Base-by-base conservation (phyloP, 1,284 basidiomycete species). In the Trichosporon ovoides region DNA sequence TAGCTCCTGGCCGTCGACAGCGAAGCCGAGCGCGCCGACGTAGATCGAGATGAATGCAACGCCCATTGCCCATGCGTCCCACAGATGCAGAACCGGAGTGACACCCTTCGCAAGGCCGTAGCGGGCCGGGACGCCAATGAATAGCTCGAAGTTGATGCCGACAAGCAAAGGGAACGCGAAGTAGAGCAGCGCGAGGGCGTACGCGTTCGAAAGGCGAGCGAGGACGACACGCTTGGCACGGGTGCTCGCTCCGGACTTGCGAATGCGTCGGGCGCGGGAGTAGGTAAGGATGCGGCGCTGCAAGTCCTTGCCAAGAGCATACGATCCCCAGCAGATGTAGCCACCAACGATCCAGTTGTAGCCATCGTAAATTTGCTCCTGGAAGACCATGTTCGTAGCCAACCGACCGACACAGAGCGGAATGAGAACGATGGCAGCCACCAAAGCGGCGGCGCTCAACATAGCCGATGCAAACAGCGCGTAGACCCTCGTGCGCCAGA, bases 291-390 rank as follows among this genome's bases (percentile, higher is more conserved):
- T 82, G 53, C 79, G 81, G 19, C 81, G 53, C 53, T 64, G 66
- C 14, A 57, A 34, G 35, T 62, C 61, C 33, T 48, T 59, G 22
- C 68, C 85, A 28, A 85, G 72, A 51, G 85, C 74, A 71, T 83
- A 86, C 64, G 85, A 86, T 2, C 78, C 81, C 84, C 87, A 88
- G 35, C 91, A 79, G 18, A 88, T 79, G 74, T 91, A 89, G 62
- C 87, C 84, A 3, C 92, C 93, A 10, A 84, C 77, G 28, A 91
- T 80, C 76, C 89, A 86, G 14, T 88, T 86, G 71, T 96, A 96
- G 1, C 89, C 89, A 66, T 97, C 93, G 72, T 95, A 93, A 16
- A 91, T 82, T 28, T 82, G 79, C 35, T 80, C 74, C 6, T 78
- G 66, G 0, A 82, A 78, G 63, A 87, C 80, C 16, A 85, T 67